A percentile compares a stretch with the other conserved stretches of the same genome.
Evolutionary conservation across 139 green algal genomes (phyloP).

Genomic region (Pleodorina starrii): DNA sequence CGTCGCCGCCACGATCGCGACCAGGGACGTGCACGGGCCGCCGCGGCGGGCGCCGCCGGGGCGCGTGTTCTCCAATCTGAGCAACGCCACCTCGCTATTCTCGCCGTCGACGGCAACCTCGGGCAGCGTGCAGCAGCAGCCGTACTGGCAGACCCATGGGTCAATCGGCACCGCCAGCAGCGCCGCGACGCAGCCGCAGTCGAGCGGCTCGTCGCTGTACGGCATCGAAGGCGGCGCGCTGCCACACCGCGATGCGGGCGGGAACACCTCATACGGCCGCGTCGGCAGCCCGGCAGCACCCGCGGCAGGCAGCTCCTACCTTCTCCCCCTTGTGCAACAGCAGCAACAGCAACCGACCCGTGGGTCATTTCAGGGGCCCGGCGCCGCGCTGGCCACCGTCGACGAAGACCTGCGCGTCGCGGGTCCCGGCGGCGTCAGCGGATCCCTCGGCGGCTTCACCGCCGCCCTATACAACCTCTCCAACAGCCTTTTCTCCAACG

Average conservation of each 20-base stretch:
- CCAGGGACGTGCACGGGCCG: neutral
- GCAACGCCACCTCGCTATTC: constrained; percentile 19
- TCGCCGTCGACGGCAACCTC: neutral
- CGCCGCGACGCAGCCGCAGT: neutral
- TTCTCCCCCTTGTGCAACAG: neutral
- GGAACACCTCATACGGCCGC: neutral
- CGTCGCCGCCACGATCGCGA: constrained; percentile 11
- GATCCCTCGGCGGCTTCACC: constrained; percentile 28
- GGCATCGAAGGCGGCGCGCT: neutral
- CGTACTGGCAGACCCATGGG: constrained; percentile 3
- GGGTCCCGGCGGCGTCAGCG: constrained; percentile 3
- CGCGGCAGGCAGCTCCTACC: neutral
- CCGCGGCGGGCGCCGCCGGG: neutral
- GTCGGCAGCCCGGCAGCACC: neutral
- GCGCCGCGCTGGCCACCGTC: neutral
- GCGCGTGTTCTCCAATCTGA: constrained; percentile 9
- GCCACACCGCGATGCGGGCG: neutral
- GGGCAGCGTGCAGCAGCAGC: neutral
- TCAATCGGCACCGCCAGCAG: neutral
- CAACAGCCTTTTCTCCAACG: neutral
- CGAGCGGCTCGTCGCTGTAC: constrained; percentile 15
- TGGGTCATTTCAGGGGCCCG: neutral
- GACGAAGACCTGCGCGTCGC: neutral
- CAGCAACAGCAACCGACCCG: neutral
- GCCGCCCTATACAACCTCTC: neutral